Conservation (phyloP, 495 filamentous ascomycete genomes). For the Podospora didyma region DNA sequence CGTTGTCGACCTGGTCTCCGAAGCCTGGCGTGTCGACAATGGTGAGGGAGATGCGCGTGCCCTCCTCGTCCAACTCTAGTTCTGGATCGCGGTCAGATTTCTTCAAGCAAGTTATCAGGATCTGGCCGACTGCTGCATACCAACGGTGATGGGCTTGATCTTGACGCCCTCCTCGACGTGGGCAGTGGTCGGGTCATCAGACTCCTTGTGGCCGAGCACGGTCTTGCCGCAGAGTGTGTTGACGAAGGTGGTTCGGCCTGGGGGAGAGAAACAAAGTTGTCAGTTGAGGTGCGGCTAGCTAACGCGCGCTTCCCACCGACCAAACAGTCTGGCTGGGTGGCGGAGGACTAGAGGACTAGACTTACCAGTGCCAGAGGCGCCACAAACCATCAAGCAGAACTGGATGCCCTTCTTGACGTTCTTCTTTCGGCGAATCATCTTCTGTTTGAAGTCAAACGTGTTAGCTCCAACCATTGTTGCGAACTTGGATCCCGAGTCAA, state of each 20-base stretch:
- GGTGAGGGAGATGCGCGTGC: conserved; percentile 94
- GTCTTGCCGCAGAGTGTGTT: conserved; percentile 97
- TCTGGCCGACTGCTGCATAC: conserved; percentile 50
- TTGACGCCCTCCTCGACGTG: conserved; percentile 94
- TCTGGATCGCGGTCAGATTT: conserved; percentile 50
- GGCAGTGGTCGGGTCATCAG: conserved; percentile 80
- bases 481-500: conserved; percentile 5
- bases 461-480: conserved; percentile 27
- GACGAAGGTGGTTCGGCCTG: conserved; percentile 97
- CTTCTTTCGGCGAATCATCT: conserved; percentile 99
- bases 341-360: conserved; percentile 8
- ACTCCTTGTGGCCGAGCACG: conserved; percentile 82
- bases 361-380: conserved; percentile 95
- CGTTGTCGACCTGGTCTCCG: conserved; percentile 98
- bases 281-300: too few relatives aligned
- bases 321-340: neutral
- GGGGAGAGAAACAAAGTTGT: neutral
- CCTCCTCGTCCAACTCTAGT: conserved; percentile 95
- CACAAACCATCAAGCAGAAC: conserved; percentile 99
- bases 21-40: conserved; percentile 99
- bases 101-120: neutral
- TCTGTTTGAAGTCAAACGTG: conserved; percentile 46
- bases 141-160: conserved; percentile 97
- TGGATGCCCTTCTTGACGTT: conserved; percentile 99
- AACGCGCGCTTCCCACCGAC: too few relatives aligned